Conservation (phyloP, 495 filamentous ascomycete genomes). For the Trichoderma reesei region DNA sequence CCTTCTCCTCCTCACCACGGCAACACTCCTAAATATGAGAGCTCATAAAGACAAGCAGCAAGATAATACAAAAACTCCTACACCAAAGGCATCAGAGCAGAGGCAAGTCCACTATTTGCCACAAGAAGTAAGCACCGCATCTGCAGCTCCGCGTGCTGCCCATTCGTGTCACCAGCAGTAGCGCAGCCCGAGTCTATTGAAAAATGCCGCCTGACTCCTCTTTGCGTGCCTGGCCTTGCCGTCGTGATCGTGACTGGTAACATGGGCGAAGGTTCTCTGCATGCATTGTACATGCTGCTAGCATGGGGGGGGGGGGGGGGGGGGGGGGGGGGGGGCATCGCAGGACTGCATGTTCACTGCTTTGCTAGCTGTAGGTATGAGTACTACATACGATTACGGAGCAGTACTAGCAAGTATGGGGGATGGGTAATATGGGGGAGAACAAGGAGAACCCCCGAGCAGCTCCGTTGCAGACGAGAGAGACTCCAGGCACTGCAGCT, state of each 20-base stretch:
- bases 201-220: conserved; percentile 9
- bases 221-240: too few species aligned
- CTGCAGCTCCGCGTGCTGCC: conserved; percentile 2
- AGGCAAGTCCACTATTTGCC: not conserved
- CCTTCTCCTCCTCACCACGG: not conserved
- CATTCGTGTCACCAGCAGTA: conserved; percentile 7
- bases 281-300: not conserved
- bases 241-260: too few species aligned
- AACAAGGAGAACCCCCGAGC: too few species aligned
- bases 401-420: too few species aligned
- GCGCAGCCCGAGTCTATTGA: not conserved
- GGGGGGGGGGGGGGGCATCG: too few species aligned
- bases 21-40: not conserved
- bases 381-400: too few species aligned
- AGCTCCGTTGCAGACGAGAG: too few species aligned
- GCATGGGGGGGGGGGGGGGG: too few species aligned
- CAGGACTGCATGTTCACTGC: not conserved
- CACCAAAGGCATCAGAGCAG: too few species aligned
- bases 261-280: not conserved
- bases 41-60: not conserved
- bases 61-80: too few species aligned
- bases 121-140: conserved; percentile 7
- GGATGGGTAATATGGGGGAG: too few species aligned
- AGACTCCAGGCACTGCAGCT: not conserved
- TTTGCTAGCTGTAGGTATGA: too few species aligned